Base-by-base conservation (phyloP, 2,329 filamentous ascomycete species). In the Neofusicoccum umdonicola region DNA sequence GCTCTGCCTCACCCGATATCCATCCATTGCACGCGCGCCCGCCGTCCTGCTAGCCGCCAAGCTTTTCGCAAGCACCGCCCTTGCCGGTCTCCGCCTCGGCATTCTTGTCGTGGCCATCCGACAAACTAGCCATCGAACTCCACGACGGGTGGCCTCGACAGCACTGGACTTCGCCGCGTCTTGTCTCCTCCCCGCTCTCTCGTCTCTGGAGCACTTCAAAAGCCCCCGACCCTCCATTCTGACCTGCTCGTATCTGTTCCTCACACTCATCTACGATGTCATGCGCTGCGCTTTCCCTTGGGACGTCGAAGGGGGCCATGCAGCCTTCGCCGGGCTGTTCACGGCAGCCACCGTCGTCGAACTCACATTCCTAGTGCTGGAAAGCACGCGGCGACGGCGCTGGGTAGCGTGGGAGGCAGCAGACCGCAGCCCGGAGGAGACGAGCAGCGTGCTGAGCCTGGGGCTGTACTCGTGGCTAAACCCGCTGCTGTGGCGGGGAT, bases 401-500 rank as follows among this genome's bases (percentile, higher is more conserved):
- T 73, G 82, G 4, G 71, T 84, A 3, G 72, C 76, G 13, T 66
- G 71, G 3, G 72, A 77, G 27, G 82, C 79, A 52, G 71, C 73
- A 1, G 66, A 70, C 2, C 78, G 76, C 47, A 82, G 84, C 1
- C 79, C 77, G 0, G 85, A 88, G 69, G 80, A 80, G 3, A 85
- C 81, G 2, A 82, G 80, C 52, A 79, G 83, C 3, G 73, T 84
- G n/a, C 81, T 82, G 67, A 84, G 77, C 66, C 75, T 77, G 48
- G 73, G 72, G 0, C 72, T 84, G 12, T 86, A 86, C 69, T 81
- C 78, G 76, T 87, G 84, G 84, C 71, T 86, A 57, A 85, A 82
- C 65, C 77, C 78, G 2, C 70, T 87, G 6, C 81, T 88, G 47
- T 76, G 76, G 31, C 72, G 74, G 15, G 84, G 84, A 0, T 85